Percentiles rank a stretch among this genome's conserved stretches.
Evolutionary conservation across 164 flowering plant genomes (phyloP).

Genomic region (Macadamia tetraphylla): DNA sequence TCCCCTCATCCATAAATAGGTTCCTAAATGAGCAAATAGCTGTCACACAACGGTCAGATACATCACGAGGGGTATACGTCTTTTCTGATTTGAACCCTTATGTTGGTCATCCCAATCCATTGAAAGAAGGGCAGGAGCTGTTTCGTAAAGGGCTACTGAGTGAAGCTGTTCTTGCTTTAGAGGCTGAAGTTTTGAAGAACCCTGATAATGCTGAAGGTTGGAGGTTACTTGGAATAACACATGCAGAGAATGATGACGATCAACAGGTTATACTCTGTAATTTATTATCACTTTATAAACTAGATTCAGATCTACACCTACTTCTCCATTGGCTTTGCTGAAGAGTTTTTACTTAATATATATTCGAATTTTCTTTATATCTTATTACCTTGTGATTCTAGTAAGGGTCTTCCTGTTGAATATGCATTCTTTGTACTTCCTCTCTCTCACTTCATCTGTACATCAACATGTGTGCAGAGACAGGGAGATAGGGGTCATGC

Average conservation of each 20-base stretch:
- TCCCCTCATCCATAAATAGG: slow-evolving; percentile 25
- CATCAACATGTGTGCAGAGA: too few relatives aligned
- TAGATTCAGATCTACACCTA: too few relatives aligned
- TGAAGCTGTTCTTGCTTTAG: slow-evolving; percentile 97
- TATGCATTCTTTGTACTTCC: too few relatives aligned
- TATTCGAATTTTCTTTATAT: too few relatives aligned
- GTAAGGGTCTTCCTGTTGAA: too few relatives aligned
- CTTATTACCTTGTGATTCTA: too few relatives aligned
- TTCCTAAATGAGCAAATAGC: slow-evolving; percentile 66
- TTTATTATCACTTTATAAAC: too few relatives aligned
- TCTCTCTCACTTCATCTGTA: too few relatives aligned
- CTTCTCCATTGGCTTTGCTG: too few relatives aligned
- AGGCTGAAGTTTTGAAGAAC: slow-evolving; percentile 91
- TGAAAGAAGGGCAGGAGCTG: slow-evolving; percentile 95
- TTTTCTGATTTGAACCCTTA: slow-evolving; percentile 95
- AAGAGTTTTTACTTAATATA: too few relatives aligned
- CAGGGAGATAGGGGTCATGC: too few relatives aligned
- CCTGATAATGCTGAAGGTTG: slow-evolving; percentile 98
- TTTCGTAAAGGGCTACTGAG: slow-evolving; percentile 93
- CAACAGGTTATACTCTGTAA: slow-evolving; percentile 58
- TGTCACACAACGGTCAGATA: slow-evolving; percentile 46
- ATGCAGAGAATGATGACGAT: slow-evolving; percentile 99
- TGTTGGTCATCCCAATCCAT: slow-evolving; percentile 92
- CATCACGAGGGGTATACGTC: slow-evolving; percentile 68
- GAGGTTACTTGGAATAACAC: slow-evolving; percentile 96